A percentile compares a stretch with the other conserved stretches of the same genome.
These are phyloP conservation scores for Prunus yedoensis DNA, from an alignment of 331 rosid species.

Conservation along the genomic window DNA sequence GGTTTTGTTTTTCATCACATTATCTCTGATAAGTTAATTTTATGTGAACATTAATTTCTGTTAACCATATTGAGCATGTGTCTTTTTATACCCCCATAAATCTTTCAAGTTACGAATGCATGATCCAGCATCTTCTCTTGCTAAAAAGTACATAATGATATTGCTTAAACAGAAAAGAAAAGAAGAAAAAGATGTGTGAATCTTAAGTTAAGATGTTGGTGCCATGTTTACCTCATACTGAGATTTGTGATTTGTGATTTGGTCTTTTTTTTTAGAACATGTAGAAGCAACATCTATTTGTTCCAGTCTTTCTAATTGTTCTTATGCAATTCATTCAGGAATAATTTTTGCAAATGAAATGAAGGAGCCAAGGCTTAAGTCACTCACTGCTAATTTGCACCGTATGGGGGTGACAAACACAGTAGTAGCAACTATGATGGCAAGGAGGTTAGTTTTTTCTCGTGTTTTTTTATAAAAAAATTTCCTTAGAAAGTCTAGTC, in stretches of 20 bases:
- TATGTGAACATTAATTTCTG: not conserved
- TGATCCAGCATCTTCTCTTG: not conserved
- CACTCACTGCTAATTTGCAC: constrained; percentile 89
- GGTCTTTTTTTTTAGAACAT: not conserved
- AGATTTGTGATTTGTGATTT: not conserved
- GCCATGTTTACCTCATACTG: not conserved
- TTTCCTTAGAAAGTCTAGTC: not conserved
- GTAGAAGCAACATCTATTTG: not conserved
- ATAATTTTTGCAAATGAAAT: constrained; percentile 87
- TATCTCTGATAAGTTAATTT: not conserved
- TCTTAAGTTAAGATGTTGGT: not conserved
- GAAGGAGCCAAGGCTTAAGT: constrained; percentile 84
- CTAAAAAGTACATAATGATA: not conserved
- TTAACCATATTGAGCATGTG: not conserved
- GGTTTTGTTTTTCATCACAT: not conserved
- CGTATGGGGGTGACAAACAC: constrained; percentile 96
- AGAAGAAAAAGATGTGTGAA: not conserved
- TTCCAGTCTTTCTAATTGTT: constrained; percentile 9
- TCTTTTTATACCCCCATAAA: not conserved
- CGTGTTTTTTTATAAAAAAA: not conserved
- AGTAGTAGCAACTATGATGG: constrained; percentile 91
- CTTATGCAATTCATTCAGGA: constrained; percentile 43
- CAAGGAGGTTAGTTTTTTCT: constrained; percentile 58
- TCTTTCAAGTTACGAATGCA: not conserved
- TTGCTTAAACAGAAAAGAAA: not conserved